A percentile compares a stretch with the other conserved stretches of the same genome.
Evolutionary conservation across 2,329 filamentous ascomycete species (phyloP).

Genomic region (Myriosclerotinia duriaeana): DNA sequence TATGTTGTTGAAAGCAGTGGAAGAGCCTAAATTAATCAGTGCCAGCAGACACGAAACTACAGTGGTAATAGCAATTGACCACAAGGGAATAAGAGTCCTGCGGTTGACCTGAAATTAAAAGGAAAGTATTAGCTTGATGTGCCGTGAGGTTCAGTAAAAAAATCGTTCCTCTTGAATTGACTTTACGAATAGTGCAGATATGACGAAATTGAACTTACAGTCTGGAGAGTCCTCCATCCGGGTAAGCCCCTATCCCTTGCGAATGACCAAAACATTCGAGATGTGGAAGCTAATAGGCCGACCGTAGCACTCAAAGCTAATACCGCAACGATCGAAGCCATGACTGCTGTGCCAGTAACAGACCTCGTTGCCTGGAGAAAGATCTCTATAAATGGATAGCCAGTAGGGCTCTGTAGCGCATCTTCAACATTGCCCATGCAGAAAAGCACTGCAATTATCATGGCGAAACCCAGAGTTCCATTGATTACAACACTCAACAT

Average conservation of each 20-base stretch:
- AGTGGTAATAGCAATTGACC: conserved; percentile 16
- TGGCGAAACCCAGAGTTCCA: conserved; percentile 47
- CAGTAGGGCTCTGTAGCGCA: conserved; percentile 43
- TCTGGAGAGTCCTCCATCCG: conserved; percentile 42
- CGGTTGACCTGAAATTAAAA: not conserved
- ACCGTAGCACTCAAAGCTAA: conserved; percentile 43
- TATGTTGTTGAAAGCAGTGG: conserved; percentile 52
- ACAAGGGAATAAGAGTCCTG: conserved; percentile 8
- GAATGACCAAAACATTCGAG: conserved; percentile 46
- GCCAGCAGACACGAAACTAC: conserved; percentile 21
- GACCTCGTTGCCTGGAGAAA: conserved; percentile 51
- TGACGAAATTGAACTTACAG: conserved; percentile 28
- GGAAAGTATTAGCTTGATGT: not conserved
- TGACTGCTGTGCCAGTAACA: conserved; percentile 47
- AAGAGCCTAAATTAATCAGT: conserved; percentile 50
- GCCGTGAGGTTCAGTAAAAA: not conserved
- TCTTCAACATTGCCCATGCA: conserved; percentile 41
- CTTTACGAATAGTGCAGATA: not conserved
- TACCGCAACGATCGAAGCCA: conserved; percentile 47
- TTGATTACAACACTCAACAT: conserved; percentile 50
- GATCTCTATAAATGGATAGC: conserved; percentile 51
- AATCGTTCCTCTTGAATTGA: no score
- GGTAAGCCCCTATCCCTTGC: conserved; percentile 48
- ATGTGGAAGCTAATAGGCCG: conserved; percentile 41
- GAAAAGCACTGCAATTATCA: conserved; percentile 42